Conservation (phyloP, 495 filamentous ascomycete species). For the Penicillium lividum region DNA sequence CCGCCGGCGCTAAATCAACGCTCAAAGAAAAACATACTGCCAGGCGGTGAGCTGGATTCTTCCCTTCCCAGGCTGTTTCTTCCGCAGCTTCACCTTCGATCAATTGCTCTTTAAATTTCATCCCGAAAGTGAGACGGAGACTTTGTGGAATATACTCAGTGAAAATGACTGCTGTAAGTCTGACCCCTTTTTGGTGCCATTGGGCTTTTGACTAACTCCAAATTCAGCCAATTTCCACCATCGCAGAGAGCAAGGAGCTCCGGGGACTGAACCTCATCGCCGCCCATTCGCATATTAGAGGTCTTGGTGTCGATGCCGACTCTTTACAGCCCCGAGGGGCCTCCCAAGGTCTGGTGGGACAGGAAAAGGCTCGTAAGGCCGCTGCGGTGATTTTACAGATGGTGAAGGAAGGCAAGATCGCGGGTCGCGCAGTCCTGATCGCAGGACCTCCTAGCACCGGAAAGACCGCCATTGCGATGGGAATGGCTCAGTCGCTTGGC, state of each 20-base stretch:
- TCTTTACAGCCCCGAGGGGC: slow-evolving; percentile 80
- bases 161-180: slow-evolving; percentile 1
- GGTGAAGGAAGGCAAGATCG: slow-evolving; percentile 98
- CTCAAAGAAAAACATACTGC: slow-evolving; percentile 9
- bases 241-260: slow-evolving; percentile 92
- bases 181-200: background rate
- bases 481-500: slow-evolving; percentile 94
- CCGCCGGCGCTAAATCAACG: background rate
- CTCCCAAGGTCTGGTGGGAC: slow-evolving; percentile 97
- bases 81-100: slow-evolving; percentile 2
- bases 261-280: slow-evolving; percentile 94
- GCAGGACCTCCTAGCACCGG: slow-evolving; percentile 96
- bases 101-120: background rate
- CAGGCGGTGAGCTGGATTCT: slow-evolving; percentile 14
- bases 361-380: slow-evolving; percentile 93
- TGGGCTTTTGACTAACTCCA: background rate
- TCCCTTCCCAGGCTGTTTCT: slow-evolving; percentile 6
- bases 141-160: background rate
- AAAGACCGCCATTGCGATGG: slow-evolving; percentile 98
- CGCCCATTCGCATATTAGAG: slow-evolving; percentile 96
- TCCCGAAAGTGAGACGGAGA: background rate
- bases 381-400: slow-evolving; percentile 95
- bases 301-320: slow-evolving; percentile 89
- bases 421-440: slow-evolving; percentile 90
- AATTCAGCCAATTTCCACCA: slow-evolving; percentile 79